Evolutionary conservation across 306 rosid species (phyloP), one percentile per base, ranked within the genome.

Genomic region (Gynostemma pentaphyllum): DNA sequence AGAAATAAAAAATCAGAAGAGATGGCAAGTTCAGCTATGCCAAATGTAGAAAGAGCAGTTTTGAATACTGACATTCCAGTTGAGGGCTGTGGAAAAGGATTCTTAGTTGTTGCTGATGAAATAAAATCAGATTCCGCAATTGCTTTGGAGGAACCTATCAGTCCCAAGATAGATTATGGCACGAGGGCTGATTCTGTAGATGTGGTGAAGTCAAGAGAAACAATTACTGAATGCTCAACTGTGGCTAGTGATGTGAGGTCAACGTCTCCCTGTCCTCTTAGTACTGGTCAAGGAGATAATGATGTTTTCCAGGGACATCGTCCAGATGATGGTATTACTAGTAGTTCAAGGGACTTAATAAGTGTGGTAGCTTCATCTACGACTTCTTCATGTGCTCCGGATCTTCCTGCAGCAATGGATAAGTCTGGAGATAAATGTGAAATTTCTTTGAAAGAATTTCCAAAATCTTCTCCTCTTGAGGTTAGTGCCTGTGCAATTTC

Each of bases 401-500:
- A 68, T 62, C 67, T 23, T 65, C 66, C 42, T 64, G 68, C 23
- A 32, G 80, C 60, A 51, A 57, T 50, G 26, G 70, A 62, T 54
- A 74, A 56, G 70, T 74, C 73, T 63, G 68, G 49, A 53, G 70
- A 62, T 62, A 79, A 69, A 57, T 62, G 72, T 54, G 79, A 62
- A 45, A 53, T 65, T 53, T 67, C 77, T 52, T 45, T 64, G 26
- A 74, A 69, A 73, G 69, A 67, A 48, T 69, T 70, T 78, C 70
- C 74, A 52, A 62, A 54, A 46, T 71, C 86, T 66, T 45, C 75
- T 45, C 44, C 66, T 18, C 23, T 50, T 69, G 75, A 75, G 49
- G 55, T 56, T 42, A 46, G 75, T 48, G 62, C 66, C 68, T 40
- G 30, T 65, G 67, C 72, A 52, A 66, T 50, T 62, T 62, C 78